These are phyloP conservation scores for Malbranchea cinnamomea DNA, from an alignment of 2,329 filamentous ascomycete species.

Conservation along the genomic window DNA sequence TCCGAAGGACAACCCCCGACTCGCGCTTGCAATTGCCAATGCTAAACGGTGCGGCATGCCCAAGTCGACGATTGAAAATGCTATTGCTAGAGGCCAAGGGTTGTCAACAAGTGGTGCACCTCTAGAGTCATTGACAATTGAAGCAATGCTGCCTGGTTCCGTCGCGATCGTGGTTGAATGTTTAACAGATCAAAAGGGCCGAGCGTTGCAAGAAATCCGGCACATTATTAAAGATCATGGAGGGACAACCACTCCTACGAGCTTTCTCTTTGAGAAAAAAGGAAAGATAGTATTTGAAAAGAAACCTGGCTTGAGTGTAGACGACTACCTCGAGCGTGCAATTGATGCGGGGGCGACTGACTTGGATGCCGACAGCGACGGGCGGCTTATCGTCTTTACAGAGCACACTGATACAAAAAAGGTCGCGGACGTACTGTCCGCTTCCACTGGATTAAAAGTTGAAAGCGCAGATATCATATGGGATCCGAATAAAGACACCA, in stretches of 20 bases:
- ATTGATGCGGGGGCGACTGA: constrained; percentile 64
- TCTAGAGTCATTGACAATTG: constrained; percentile 64
- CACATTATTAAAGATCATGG: constrained; percentile 54
- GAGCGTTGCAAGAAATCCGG: constrained; percentile 59
- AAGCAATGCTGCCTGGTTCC: constrained; percentile 62
- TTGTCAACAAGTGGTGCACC: constrained; percentile 56
- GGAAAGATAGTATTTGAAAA: constrained; percentile 57
- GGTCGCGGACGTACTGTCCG: constrained; percentile 48
- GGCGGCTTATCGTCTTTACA: constrained; percentile 55
- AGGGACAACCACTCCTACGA: constrained; percentile 56
- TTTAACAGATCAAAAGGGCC: constrained; percentile 66
- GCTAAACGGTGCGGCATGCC: constrained; percentile 81
- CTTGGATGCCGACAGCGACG: constrained; percentile 45
- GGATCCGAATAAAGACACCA: constrained; percentile 67
- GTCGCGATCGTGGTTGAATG: constrained; percentile 69
- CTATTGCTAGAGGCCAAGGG: constrained; percentile 79
- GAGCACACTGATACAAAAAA: constrained; percentile 50
- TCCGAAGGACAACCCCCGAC: constrained; percentile 55
- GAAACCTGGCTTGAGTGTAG: constrained; percentile 40
- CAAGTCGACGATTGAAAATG: constrained; percentile 68
- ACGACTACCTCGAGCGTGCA: constrained; percentile 64
- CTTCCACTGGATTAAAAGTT: constrained; percentile 50
- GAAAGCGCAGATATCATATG: constrained; percentile 69
- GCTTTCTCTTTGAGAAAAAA: constrained; percentile 71
- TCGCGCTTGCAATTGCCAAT: constrained; percentile 55